Base-by-base conservation (phyloP, 208 protist genomes). In the Vickermania ingenoplastis region DNA sequence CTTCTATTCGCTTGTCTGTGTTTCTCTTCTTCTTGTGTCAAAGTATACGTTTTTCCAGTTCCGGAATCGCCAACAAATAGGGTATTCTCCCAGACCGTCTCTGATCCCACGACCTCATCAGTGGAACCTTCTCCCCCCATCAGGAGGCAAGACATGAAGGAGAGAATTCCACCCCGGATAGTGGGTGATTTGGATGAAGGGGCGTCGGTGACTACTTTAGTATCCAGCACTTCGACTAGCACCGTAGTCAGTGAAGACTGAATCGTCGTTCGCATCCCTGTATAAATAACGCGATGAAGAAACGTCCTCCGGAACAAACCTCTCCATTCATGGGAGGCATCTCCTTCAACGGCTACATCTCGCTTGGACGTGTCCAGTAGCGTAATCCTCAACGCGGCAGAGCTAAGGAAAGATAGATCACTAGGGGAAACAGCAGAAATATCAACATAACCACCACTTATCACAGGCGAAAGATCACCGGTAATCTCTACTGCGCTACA, bases 61-160 rank as follows among this genome's bases (percentile, higher is more conserved):
- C 78, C 78, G 11, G 61, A 14, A 2, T 75, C 78, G 2, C 78
- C 78, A 23, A 85, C 63, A 1, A 82, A 62, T 0, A 85, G 71
- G 14, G 59, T 57, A 53, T 79, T 72, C 26, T 17, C 23, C 31
- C 17, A 11, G 29, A 1, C 41, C 7, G 2, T 41, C 26, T 36
- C 22, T 61, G 36, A 1, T 29, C 1, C 45, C 2, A 5, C 7
- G 36, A 14, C 24, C 17, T n/a, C 25, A 17, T 25, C 30, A 53
- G 3, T 26, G 58, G 28, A 3, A 25, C n/a, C n/a, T n/a, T 21
- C 5, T 2, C 22, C 54, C 25, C 50, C 49, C 3, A 73, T 14
- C 14, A 61, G 41, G 17, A 79, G 36, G 57, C 36, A 28, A 2
- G 73, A 74, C 14, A 61, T 61, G 31, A 68, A 67, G n/a, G 63